Conservation (phyloP, 2,329 filamentous ascomycete species). For the Exophiala dermatitidis region DNA sequence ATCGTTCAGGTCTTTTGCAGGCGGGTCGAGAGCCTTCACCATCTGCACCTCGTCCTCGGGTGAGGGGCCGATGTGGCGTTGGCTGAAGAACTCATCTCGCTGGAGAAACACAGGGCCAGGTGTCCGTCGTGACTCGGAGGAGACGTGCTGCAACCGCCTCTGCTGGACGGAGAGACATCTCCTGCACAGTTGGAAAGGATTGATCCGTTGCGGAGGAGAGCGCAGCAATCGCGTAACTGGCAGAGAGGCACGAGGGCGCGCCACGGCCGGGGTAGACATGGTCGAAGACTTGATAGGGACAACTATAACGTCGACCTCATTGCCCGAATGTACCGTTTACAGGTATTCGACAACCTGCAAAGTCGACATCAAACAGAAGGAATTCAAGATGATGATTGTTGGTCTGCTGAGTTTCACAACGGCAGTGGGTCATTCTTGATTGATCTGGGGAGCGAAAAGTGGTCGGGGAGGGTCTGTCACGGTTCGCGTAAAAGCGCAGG, state of each 20-base stretch:
- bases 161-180: slow-evolving; percentile 12
- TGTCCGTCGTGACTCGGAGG: not conserved
- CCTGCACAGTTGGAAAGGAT: slow-evolving; percentile 8
- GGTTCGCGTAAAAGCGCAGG: not conserved
- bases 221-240: slow-evolving; percentile 12
- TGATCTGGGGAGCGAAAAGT: not conserved
- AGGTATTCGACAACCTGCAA: no score
- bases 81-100: slow-evolving; percentile 28
- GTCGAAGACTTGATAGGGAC: not conserved
- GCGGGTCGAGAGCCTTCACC: slow-evolving; percentile 71
- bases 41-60: slow-evolving; percentile 83
- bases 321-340: no score
- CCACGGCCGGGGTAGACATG: not conserved
- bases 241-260: slow-evolving; percentile 1
- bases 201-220: slow-evolving; percentile 1
- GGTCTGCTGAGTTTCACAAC: no score
- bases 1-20: slow-evolving; percentile 64
- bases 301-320: no score
- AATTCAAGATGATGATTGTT: not conserved
- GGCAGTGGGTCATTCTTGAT: no score
- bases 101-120: slow-evolving; percentile 4
- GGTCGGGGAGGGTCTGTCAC: not conserved
- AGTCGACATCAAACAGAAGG: no score
- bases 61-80: slow-evolving; percentile 91
- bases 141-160: not conserved